Evolutionary conservation across 176 grass and related monocot genomes (phyloP).

Genomic region (maize (Zea mays)): Zm-B73-REFERENCE-NAM-5.0 NC_050102.1:16801501-16802000

Average conservation of each 20-base stretch:
- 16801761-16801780: background rate
- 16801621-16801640: conserved; percentile 89
- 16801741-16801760: background rate
- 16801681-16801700: background rate
- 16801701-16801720: conserved; percentile 20
- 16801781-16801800: too few species aligned
- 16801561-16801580: conserved; percentile 87
- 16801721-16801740: background rate
- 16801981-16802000: too few species aligned
- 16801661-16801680: conserved; percentile 53
- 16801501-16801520: conserved; percentile 95
- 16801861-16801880: too few species aligned
- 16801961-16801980: background rate
- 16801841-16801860: too few species aligned
- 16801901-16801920: background rate
- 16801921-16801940: background rate
- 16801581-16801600: conserved; percentile 95
- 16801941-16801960: background rate
- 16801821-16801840: too few species aligned
- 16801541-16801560: conserved; percentile 70
- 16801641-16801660: conserved; percentile 94
- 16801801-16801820: too few species aligned
- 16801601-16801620: conserved; percentile 77
- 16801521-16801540: conserved; percentile 78
- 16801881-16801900: background rate